Base-by-base conservation (phyloP, 2,329 filamentous ascomycete genomes). In the Hypoxylon sp. region DNA sequence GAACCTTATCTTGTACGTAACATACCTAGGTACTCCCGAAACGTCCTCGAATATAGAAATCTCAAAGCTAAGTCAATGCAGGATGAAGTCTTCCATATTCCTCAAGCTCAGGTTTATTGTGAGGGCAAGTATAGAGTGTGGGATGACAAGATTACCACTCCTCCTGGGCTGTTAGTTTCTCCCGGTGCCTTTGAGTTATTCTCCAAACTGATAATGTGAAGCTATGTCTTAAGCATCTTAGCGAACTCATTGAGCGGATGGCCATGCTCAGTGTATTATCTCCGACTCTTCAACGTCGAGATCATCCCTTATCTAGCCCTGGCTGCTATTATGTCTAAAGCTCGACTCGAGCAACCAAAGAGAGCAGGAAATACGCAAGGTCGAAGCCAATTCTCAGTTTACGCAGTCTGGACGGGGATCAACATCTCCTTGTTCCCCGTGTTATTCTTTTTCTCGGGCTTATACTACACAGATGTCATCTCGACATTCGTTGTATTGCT, bases 101-200 rank as follows among this genome's bases (percentile, higher is more conserved):
- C 94, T 0, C 96, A 99, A 81, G 94, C 94, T 0, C 93, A 97
- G 75, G 89, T 88, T 31, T 99, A 97, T 79, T 98, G 94, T 79
- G 79, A 87, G 44, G 90, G 91, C 10, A 86, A 87, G 59, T 97
- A 91, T 82, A 78, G 80, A 11, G 85, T 93, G 62, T 99, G 96
- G 96, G 94, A 99, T 80, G 91, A 95, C 66, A 99, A 98, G 79
- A 96, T 99, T 77, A 99, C 96, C 0, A 99, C 96, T 1, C 96
- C 96, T 0, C 95, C 96, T 0, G 96, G 94, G 35, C 83, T 99
- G 83, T 94, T 84, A 78, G 84, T 80, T 29, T 75, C 22, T 61
- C 10, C 63, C 72, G 75, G 44, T 52, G 73, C 31, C 66, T 77
- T 55, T 17, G 48, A 46, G 2, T 74, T 72, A 59, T 73, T 64